Evolutionary conservation across 75 land plant species (phyloP), one percentile per base, ranked within the genome.

Genomic region (Gnetum montanum): DNA sequence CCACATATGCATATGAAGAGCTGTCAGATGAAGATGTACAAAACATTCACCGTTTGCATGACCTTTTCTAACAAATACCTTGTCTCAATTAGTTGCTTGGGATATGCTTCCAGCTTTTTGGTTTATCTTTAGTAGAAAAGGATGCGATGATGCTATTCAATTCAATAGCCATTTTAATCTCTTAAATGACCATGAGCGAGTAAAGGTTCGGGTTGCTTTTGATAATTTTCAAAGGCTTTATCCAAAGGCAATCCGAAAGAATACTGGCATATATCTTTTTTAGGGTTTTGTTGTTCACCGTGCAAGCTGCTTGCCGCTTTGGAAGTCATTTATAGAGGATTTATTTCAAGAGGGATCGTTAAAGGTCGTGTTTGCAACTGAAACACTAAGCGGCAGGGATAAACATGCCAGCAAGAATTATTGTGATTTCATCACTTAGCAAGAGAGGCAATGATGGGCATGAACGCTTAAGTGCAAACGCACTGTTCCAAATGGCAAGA

Each of bases 341-440:
- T 74, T 89, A 25, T 95, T 95, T 59, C 96, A 90, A 56, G 51
- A 57, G 62, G 99, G 99, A 40, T 77, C 90, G 48, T 49, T 95
- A 26, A 95, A 95, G 61, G 88, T 95, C 46, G 88, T 95, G 35
- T 95, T 95, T 73, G 96, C 99, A 27, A 95, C 99, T 40, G 99
- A 95, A 66, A 95, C 99, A 31, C 82, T 95, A 18, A n/a, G 91
- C 99, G 44, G 99, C 99, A 47, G 99, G 99, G 31, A 95, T 95
- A 19, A 95, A 95, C 67, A 95, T 95, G 99, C 99, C 99, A 59
- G 99, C 99, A 47, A 70, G 99, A 59, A 83, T 91, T 41, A 80
- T 96, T 30, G 85, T 95, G 33, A 78, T 95, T 35, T 62, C 99
- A 60, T 80, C 99, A 40, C 76, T 90, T n/a, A 90, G 88, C 68